Conservation (phyloP, 2,329 filamentous ascomycete species). For the Colletotrichum endophyticum region DNA sequence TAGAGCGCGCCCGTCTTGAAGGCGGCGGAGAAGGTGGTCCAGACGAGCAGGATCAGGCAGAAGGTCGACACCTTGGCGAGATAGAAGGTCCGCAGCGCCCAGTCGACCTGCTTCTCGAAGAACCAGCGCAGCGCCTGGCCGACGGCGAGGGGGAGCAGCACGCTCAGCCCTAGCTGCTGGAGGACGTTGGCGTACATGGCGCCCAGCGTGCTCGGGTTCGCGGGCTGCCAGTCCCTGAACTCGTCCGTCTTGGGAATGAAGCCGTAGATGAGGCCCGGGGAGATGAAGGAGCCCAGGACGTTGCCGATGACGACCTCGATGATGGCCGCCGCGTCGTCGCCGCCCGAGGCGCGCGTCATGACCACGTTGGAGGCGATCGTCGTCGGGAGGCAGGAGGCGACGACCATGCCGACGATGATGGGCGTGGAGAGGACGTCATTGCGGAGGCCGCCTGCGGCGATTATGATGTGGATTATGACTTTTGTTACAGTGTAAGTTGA, state of each 20-base stretch:
- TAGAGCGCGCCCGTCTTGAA: conserved; percentile 69
- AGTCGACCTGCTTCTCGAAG: conserved; percentile 55
- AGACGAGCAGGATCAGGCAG: conserved; percentile 53
- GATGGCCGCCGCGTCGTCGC: conserved; percentile 68
- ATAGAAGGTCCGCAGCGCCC: conserved; percentile 58
- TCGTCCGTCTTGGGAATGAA: conserved; percentile 58
- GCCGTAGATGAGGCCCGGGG: conserved; percentile 67
- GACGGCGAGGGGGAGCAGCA: conserved; percentile 66
- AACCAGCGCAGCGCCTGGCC: conserved; percentile 64
- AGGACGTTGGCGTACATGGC: conserved; percentile 71
- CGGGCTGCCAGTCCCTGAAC: conserved; percentile 62
- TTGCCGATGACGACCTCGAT: conserved; percentile 76
- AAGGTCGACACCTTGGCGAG: conserved; percentile 53
- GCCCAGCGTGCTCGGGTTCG: conserved; percentile 55
- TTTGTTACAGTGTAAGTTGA: not conserved
- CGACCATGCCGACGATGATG: conserved; percentile 70
- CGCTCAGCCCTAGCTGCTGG: conserved; percentile 70
- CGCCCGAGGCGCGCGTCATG: conserved; percentile 73
- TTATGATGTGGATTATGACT: conserved; percentile 52
- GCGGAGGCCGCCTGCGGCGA: conserved; percentile 50
- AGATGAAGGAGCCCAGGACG: conserved; percentile 70
- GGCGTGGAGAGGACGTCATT: conserved; percentile 66
- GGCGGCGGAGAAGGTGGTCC: conserved; percentile 70
- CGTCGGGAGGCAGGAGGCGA: conserved; percentile 72
- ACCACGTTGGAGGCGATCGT: conserved; percentile 77